Percentiles rank a stretch among this genome's conserved stretches.
phyloP scores from a whole-genome alignment of 2,329 filamentous ascomycete species.

The Fusarium sp. region DNA sequence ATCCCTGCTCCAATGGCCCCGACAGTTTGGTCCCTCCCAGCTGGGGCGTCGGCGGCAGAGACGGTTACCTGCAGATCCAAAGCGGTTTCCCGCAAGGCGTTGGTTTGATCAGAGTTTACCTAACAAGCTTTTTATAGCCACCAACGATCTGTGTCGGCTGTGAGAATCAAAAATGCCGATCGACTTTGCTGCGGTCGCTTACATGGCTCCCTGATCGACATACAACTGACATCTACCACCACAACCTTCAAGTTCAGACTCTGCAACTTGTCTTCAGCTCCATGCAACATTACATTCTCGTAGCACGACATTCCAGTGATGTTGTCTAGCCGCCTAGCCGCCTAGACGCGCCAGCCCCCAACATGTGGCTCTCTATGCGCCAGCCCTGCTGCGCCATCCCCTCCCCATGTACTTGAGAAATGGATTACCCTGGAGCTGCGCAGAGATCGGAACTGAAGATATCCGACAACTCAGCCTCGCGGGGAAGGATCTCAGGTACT shows the following conservation, averaged over 20 bases:
- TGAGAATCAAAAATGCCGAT: constrained; percentile 1
- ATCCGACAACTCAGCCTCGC: constrained; percentile 1
- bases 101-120: not conserved
- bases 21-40: not conserved
- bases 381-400: constrained; percentile 8
- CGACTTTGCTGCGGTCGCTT: not conserved
- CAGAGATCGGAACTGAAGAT: not conserved
- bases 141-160: constrained; percentile 4
- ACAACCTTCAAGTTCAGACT: not conserved
- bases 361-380: constrained; percentile 1
- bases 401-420: not conserved
- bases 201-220: not conserved
- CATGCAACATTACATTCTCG: not conserved
- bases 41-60: not conserved
- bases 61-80: constrained; percentile 1
- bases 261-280: constrained; percentile 16
- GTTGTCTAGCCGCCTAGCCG: constrained; percentile 29
- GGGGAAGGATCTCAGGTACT: not conserved
- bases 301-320: not conserved
- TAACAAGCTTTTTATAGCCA: not conserved
- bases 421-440: constrained; percentile 13
- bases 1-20: constrained; percentile 2
- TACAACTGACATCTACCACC: not conserved
- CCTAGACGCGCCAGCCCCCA: constrained; percentile 27
- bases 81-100: not conserved